Evolutionary conservation across 2,329 filamentous ascomycete species (phyloP).

Genomic region (Aspergillus arachidicola): DNA sequence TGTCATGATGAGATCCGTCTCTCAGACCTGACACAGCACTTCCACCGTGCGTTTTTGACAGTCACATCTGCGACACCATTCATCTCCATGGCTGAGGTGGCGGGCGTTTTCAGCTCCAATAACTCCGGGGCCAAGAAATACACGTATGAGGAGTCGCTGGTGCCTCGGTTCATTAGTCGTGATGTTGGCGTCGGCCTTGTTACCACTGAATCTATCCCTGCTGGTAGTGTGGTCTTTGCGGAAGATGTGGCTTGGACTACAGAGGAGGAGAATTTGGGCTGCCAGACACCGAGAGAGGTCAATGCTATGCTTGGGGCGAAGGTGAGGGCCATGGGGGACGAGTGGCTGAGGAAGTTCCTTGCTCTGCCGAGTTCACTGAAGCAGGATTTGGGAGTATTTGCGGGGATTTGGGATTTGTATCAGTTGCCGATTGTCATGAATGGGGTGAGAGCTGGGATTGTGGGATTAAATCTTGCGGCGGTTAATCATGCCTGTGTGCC

Average conservation of each 20-base stretch:
- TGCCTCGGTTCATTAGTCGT: slow-evolving; percentile 7
- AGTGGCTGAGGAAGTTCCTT: slow-evolving; percentile 15
- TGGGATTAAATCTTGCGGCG: slow-evolving; percentile 20
- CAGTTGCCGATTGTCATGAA: slow-evolving; percentile 2
- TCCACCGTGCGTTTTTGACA: background rate
- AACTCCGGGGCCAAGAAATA: background rate
- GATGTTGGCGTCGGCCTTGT: slow-evolving; percentile 14
- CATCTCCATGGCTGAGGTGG: background rate
- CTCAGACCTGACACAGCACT: background rate
- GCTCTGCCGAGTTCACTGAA: slow-evolving; percentile 2
- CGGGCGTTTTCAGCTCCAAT: background rate
- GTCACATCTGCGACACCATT: background rate
- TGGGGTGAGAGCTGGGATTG: background rate
- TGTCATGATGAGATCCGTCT: background rate
- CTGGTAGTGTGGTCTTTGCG: slow-evolving; percentile 13
- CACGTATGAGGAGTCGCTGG: slow-evolving; percentile 1
- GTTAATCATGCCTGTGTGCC: slow-evolving; percentile 31
- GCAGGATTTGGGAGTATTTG: background rate
- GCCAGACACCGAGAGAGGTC: background rate
- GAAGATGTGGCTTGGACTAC: slow-evolving; percentile 11
- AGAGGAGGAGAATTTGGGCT: background rate
- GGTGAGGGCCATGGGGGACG: slow-evolving; percentile 11
- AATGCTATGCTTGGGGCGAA: slow-evolving; percentile 12
- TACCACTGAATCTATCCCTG: slow-evolving; percentile 12
- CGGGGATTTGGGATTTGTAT: slow-evolving; percentile 15